Evolutionary conservation across 352 stramenopile species (phyloP).

Genomic region (Phytophthora pluvialis): DNA sequence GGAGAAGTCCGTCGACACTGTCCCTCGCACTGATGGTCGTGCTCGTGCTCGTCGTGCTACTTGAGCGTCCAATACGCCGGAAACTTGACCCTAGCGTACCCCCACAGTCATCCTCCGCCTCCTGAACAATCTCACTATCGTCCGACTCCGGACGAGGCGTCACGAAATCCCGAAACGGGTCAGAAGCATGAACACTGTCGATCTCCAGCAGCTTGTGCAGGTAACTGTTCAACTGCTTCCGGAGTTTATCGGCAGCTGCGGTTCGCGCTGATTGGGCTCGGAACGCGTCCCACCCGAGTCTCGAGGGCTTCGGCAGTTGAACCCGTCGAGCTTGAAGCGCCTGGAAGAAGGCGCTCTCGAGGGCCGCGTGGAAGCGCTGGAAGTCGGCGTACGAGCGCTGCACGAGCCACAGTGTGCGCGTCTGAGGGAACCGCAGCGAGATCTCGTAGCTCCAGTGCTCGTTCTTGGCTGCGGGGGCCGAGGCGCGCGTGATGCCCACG

Average conservation of each 20-base stretch:
- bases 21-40: conserved; percentile 28
- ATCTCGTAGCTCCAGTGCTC: conserved; percentile 56
- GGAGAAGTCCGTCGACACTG: conserved; percentile 19
- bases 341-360: conserved; percentile 32
- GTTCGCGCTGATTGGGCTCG: conserved; percentile 26
- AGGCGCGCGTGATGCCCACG: conserved; percentile 56
- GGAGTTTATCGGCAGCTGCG: conserved; percentile 41
- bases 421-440: conserved; percentile 57
- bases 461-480: conserved; percentile 12
- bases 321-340: conserved; percentile 49
- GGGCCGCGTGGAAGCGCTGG: conserved; percentile 44
- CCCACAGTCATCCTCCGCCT: neutral
- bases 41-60: conserved; percentile 28
- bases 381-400: conserved; percentile 63
- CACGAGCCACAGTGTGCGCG: conserved; percentile 51
- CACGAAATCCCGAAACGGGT: conserved; percentile 54
- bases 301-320: conserved; percentile 46
- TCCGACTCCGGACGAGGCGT: conserved; percentile 42
- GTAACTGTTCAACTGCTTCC: conserved; percentile 65
- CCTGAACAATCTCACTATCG: conserved; percentile 39
- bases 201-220: conserved; percentile 70
- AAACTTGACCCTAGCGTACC: conserved; percentile 13
- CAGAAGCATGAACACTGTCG: conserved; percentile 48
- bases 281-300: conserved; percentile 46
- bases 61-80: conserved; percentile 9